These are phyloP conservation scores for Wallemia ichthyophaga DNA, from an alignment of 1,284 basidiomycete species.

Conservation along the genomic window DNA sequence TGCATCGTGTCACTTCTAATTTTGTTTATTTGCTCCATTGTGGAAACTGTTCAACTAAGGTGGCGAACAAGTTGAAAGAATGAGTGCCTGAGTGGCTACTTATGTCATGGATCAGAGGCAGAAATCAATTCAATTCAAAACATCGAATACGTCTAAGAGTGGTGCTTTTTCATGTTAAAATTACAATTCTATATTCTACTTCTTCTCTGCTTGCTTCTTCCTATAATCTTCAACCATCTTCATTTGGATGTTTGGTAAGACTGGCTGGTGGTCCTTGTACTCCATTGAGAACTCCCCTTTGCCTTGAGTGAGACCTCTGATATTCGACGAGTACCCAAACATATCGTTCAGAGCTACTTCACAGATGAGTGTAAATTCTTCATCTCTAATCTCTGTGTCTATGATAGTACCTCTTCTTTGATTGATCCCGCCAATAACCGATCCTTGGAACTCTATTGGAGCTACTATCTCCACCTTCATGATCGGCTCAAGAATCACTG, in stretches of 20 bases:
- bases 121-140: too few species aligned
- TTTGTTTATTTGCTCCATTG: not conserved
- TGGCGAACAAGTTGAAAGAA: too few species aligned
- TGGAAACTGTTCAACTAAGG: too few species aligned
- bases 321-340: slow-evolving; percentile 84
- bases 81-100: too few species aligned
- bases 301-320: slow-evolving; percentile 80
- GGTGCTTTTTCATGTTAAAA: not conserved
- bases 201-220: slow-evolving; percentile 20
- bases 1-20: not conserved
- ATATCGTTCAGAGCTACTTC: slow-evolving; percentile 59
- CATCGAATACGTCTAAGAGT: too few species aligned
- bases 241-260: slow-evolving; percentile 61
- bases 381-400: slow-evolving; percentile 85
- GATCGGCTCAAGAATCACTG: slow-evolving; percentile 78
- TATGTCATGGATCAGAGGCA: too few species aligned
- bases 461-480: slow-evolving; percentile 97
- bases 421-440: slow-evolving; percentile 82
- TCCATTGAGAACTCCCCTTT: slow-evolving; percentile 28
- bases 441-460: slow-evolving; percentile 76
- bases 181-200: not conserved
- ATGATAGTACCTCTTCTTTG: slow-evolving; percentile 77
- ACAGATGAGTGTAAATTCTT: slow-evolving; percentile 89
- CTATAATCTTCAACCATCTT: slow-evolving; percentile 41
- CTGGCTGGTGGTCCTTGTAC: slow-evolving; percentile 35